Base-by-base conservation (phyloP, 257 asterid genomes). In the Solanum boliviense region DNA sequence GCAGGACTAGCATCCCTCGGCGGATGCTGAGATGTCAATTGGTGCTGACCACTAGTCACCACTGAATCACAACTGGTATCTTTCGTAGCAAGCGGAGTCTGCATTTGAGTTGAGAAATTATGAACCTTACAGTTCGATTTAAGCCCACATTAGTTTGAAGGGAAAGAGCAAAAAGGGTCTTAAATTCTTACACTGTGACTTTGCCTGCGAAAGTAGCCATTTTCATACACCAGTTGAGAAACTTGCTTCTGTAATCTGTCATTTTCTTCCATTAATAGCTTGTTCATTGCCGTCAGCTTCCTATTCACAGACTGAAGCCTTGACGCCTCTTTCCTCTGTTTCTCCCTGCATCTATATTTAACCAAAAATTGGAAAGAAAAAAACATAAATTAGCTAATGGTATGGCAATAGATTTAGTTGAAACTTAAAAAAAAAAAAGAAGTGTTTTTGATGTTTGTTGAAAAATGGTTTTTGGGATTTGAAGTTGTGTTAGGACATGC, bases 1-100 rank as follows among this genome's bases (percentile, higher is more conserved):
- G 98, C 98, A 95, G 98, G 98, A 93, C 98, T 95, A 73, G 98
- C 98, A 94, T 94, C 98, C 94, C 98, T 92, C 44, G 98, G 98
- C 18, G 98, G 98, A 92, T 91, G 98, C 95, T 93, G 98, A 86
- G 97, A 91, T 18, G 95, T 93, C 93, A 93, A 90, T 87, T 92
- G 97, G 89, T 93, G 95, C 85, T 93, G 98, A 93, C 98, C 95
- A 90, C 98, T 94, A 15, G 98, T 94, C 94, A 95, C 98, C 90
- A 94, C 98, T 46, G 98, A 95, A 35, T 95, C 98, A 91, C 97
- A 94, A 91, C 98, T 95, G 7, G 98, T 94, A 88, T 95, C 98
- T 90, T 95, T 95, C 8, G 95, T 92, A 25, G 96, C 92, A 91
- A 94, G 93, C 81, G 93, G 87, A 81, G 89, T 93, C 98, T 94